Base-by-base conservation (phyloP, 2,329 filamentous ascomycete genomes). In the Colletotrichum spaethianum region DNA sequence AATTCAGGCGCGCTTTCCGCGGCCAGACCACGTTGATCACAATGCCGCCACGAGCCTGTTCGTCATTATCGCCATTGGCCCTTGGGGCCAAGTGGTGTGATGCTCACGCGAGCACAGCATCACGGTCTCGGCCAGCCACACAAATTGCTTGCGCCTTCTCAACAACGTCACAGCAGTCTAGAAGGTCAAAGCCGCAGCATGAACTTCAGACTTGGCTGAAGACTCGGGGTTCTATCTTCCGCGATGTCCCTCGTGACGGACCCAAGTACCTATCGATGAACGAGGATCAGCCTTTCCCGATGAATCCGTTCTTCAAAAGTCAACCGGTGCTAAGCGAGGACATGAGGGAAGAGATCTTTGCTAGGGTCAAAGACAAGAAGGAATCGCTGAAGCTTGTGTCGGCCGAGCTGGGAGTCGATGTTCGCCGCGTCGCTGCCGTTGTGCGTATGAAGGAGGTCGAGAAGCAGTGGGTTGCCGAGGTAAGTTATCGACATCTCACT, bases 381-480 rank as follows among this genome's bases (percentile, higher is more conserved):
- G 86, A 92, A 80, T 90, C 92, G 68, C 86, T 98, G 74, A 92
- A 94, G 78, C 89, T 89, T 53, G 93, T 97, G 26, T 95, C 94
- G 78, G 92, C 93, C 1, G 89, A 94, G 78, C 88, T 93, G 76
- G 90, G 91, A 36, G 90, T 98, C 31, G 94, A 96, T 78, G 92
- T 97, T 82, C 90, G 93, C 78, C 89, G 95, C 77, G 93, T 98
- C 23, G 95, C 92, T 36, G 95, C 95, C 28, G 93, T 97, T 26
- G 93, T 97, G 71, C 87, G 95, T 77, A 85, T 98, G 78, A 96
- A 96, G 85, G 91, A 94, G 81, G 87, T 98, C 75, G 94, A 98
- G 85, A 94, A 93, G 84, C 86, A 92, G 75, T 95, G 92, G 94
- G 81, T 88, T 74, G 81, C 86, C 77, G 87, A 95, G 86, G 95